Evolutionary conservation across 1,284 basidiomycete species (phyloP).

Genomic region (Vanrija sp.): DNA sequence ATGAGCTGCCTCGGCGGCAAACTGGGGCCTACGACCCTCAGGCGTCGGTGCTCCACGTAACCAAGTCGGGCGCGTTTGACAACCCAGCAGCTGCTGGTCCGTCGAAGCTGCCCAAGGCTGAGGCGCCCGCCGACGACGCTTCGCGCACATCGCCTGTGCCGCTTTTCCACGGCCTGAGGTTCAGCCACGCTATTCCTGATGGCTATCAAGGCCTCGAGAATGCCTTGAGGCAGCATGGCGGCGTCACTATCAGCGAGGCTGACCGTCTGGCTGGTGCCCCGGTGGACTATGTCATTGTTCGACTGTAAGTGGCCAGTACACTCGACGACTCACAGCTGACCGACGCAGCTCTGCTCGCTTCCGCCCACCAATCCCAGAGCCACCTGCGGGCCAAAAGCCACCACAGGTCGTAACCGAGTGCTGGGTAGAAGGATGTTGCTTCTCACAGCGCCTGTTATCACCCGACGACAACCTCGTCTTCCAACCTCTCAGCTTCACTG

Average conservation of each 20-base stretch:
- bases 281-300: slow-evolving; percentile 42
- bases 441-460: slow-evolving; percentile 29
- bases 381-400: slow-evolving; percentile 5
- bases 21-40: neutral
- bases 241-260: slow-evolving; percentile 25
- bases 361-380: neutral
- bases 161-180: slow-evolving; percentile 35
- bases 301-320: slow-evolving; percentile 34
- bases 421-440: slow-evolving; percentile 46
- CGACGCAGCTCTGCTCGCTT: neutral
- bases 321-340: neutral
- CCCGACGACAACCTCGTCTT: slow-evolving; percentile 40
- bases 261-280: slow-evolving; percentile 28
- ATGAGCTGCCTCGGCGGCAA: slow-evolving; percentile 6
- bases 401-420: slow-evolving; percentile 41
- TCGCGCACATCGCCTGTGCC: neutral
- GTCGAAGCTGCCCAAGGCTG: neutral
- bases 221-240: slow-evolving; percentile 34
- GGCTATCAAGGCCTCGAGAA: slow-evolving; percentile 33
- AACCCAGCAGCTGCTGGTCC: too few species aligned
- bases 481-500: slow-evolving; percentile 28
- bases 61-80: too few species aligned
- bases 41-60: too few species aligned
- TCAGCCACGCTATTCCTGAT: slow-evolving; percentile 37
- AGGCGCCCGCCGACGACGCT: slow-evolving; percentile 7